Evolutionary conservation across 345 rosid genomes (phyloP), one percentile per base, ranked within the genome.

Genomic region (Eucalyptus tenuipes): DNA sequence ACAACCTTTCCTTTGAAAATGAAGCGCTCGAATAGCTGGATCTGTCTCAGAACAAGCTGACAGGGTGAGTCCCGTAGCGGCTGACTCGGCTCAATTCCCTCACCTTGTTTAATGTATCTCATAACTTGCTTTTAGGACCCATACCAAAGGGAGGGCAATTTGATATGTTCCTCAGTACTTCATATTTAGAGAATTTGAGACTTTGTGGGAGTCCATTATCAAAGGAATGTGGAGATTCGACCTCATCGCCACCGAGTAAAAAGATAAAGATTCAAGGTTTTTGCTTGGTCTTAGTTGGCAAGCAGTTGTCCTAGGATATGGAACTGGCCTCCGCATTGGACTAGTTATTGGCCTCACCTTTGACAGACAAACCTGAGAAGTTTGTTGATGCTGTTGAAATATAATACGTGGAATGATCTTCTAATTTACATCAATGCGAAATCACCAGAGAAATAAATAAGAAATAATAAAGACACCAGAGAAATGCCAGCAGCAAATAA

Each of bases 141-240:
- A 90, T 92, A 88, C 91, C 92, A 4, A 18, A 8, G 44, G 92
- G 87, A 27, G 25, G 33, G 24, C 90, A 91, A 16, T 90, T 92
- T 47, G 75, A 49, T 24, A 90, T 89, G 44, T 92, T 89, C 33
- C 31, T 44, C 6, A 87, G 53, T 29, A 81, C 47, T 45, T 91
- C 90, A 3, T 92, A 49, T n/a, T 61, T 53, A 4, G 90, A 89
- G 18, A 92, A 92, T 85, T 79, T 85, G 5, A 88, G 89, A 59
- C 71, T 90, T 84, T 92, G 94, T 49, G 92, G 91, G 47, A 24
- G 9, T 22, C 91, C 89, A 31, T 85, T 89, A 68, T 50, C 88
- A 22, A 88, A 87, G 88, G 31, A 55, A 49, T 92, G 92, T 71
- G 91, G 71, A 42, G 81, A 47, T 44, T 42, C 29, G 9, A n/a